Evolutionary conservation across 2,329 filamentous ascomycete genomes (phyloP).

Genomic region (Tolypocladium capitatum): DNA sequence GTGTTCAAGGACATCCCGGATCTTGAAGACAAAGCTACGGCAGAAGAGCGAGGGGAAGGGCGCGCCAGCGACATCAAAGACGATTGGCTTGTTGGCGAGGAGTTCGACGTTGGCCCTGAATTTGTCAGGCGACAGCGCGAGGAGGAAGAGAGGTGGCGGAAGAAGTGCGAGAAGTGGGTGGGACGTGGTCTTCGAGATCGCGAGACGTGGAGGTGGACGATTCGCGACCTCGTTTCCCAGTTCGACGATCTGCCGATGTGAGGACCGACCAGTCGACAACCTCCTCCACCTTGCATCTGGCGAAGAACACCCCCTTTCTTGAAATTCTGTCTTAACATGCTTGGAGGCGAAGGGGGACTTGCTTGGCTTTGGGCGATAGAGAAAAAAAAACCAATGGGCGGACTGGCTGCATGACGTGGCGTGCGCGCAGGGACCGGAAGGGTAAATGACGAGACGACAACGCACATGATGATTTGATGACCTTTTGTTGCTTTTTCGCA

Average conservation of each 20-base stretch:
- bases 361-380: not conserved
- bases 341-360: not conserved
- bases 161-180: constrained; percentile 80
- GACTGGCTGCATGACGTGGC: not conserved
- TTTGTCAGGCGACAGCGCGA: constrained; percentile 81
- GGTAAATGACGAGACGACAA: constrained; percentile 1
- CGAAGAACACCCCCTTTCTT: not conserved
- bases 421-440: not conserved
- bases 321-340: not conserved
- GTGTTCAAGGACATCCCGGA: constrained; percentile 93
- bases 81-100: constrained; percentile 81
- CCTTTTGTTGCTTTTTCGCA: constrained; percentile 3
- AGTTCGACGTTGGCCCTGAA: constrained; percentile 93
- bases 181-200: constrained; percentile 41
- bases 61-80: constrained; percentile 52
- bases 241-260: constrained; percentile 25
- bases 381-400: not conserved
- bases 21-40: constrained; percentile 54
- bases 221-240: constrained; percentile 43
- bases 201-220: constrained; percentile 66
- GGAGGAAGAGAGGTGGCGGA: constrained; percentile 83
- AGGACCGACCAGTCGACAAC: constrained; percentile 2
- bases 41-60: constrained; percentile 33
- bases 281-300: not conserved
- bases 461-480: constrained; percentile 3